Evolutionary conservation across 164 flowering plant species (phyloP).

Genomic region (Houttuynia cordata): DNA sequence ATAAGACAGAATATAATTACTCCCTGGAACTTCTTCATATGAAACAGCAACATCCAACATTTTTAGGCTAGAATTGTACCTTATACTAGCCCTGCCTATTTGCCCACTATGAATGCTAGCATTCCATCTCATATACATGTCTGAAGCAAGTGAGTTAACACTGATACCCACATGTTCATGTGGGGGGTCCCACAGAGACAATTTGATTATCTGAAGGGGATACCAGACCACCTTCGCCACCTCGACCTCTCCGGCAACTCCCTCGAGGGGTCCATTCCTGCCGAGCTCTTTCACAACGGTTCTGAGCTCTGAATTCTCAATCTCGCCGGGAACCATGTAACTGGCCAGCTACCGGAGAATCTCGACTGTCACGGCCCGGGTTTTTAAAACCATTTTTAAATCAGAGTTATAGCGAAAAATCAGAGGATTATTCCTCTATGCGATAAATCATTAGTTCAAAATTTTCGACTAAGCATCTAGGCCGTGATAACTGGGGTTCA

Average conservation of each 20-base stretch:
- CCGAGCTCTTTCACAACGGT: conserved; percentile 16
- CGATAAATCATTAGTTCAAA: too few relatives aligned
- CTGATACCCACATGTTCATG: conserved; percentile 27
- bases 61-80: conserved; percentile 11
- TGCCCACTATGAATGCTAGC: conserved; percentile 1
- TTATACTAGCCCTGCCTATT: conserved; percentile 9
- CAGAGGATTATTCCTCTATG: too few relatives aligned
- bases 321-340: conserved; percentile 55
- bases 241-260: conserved; percentile 80
- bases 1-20: conserved; percentile 6
- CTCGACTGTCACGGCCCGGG: too few relatives aligned
- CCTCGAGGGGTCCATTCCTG: conserved; percentile 69
- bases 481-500: too few relatives aligned
- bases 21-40: conserved; percentile 2
- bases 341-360: conserved; percentile 46
- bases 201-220: conserved; percentile 5
- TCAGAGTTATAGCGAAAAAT: too few relatives aligned
- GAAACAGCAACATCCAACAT: conserved; percentile 12
- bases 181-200: conserved; percentile 18
- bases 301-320: conserved; percentile 44
- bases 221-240: conserved; percentile 27
- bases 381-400: too few relatives aligned
- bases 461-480: too few relatives aligned
- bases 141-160: conserved; percentile 11
- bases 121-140: conserved; percentile 5